These are phyloP conservation scores for Dichotomopilus funicola DNA, from an alignment of 2,329 filamentous ascomycete species.

Conservation along the genomic window DNA sequence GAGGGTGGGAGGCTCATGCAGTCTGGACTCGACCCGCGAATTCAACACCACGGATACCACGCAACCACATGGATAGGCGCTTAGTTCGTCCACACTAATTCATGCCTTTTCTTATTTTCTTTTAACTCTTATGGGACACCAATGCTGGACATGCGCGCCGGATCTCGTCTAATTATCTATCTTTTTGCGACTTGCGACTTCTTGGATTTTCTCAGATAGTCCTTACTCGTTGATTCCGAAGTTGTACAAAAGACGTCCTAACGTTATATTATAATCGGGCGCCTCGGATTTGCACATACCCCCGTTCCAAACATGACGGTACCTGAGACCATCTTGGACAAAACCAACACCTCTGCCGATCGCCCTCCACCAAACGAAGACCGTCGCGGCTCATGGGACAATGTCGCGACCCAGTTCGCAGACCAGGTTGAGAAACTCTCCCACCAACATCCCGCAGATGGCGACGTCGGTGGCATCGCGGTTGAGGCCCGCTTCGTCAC, in stretches of 20 bases:
- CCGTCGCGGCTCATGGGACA: constrained; percentile 27
- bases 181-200: too few species aligned
- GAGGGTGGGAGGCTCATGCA: neutral
- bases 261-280: too few species aligned
- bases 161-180: too few species aligned
- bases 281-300: neutral
- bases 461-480: constrained; percentile 41
- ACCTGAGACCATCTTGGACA: neutral
- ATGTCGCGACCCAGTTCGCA: constrained; percentile 49
- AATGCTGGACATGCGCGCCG: too few species aligned
- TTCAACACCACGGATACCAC: neutral
- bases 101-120: neutral
- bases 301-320: constrained; percentile 2
- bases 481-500: constrained; percentile 61
- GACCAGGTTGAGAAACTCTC: constrained; percentile 56
- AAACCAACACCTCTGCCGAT: neutral
- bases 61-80: neutral
- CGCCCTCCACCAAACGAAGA: constrained; percentile 6
- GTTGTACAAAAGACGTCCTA: too few species aligned
- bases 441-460: constrained; percentile 28
- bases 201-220: too few species aligned
- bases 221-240: too few species aligned
- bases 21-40: neutral
- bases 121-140: neutral
- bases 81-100: neutral